These are phyloP conservation scores for Salix exigua DNA, from an alignment of 345 rosid genomes.

Conservation along the genomic window DNA sequence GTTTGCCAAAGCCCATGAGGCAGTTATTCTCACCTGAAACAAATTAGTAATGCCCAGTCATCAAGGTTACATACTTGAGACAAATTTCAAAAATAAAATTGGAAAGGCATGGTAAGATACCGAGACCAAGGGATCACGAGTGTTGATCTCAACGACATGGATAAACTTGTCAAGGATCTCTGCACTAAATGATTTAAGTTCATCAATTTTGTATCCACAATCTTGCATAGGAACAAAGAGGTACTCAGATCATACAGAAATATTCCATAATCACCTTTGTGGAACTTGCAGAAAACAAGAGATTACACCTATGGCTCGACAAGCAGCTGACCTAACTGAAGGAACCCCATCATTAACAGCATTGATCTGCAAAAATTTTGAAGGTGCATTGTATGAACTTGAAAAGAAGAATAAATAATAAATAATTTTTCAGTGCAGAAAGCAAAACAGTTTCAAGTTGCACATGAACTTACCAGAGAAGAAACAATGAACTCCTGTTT, in stretches of 20 bases:
- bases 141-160: slow-evolving; percentile 67
- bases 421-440: neutral
- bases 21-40: slow-evolving; percentile 77
- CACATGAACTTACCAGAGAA: slow-evolving; percentile 53
- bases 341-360: slow-evolving; percentile 74
- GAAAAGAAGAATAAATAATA: slow-evolving; percentile 1
- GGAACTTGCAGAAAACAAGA: slow-evolving; percentile 72
- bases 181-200: slow-evolving; percentile 58
- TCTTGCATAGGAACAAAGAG: slow-evolving; percentile 7
- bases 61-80: slow-evolving; percentile 15
- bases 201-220: slow-evolving; percentile 26
- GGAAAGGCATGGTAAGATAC: slow-evolving; percentile 35
- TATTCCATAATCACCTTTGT: slow-evolving; percentile 47
- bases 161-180: slow-evolving; percentile 68
- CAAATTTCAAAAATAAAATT: slow-evolving; percentile 9
- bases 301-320: slow-evolving; percentile 92
- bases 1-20: slow-evolving; percentile 97
- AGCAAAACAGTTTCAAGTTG: slow-evolving; percentile 9
- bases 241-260: slow-evolving; percentile 5
- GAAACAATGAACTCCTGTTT: slow-evolving; percentile 62
- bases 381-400: slow-evolving; percentile 18
- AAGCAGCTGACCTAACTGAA: slow-evolving; percentile 88
- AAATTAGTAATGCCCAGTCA: slow-evolving; percentile 17
- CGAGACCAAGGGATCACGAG: slow-evolving; percentile 63
- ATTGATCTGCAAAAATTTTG: slow-evolving; percentile 41